A percentile compares a stretch with the other conserved stretches of the same genome.
Conservation (phyloP, 495 filamentous ascomycete species). For the Hypomontagnella monticulosa region DNA sequence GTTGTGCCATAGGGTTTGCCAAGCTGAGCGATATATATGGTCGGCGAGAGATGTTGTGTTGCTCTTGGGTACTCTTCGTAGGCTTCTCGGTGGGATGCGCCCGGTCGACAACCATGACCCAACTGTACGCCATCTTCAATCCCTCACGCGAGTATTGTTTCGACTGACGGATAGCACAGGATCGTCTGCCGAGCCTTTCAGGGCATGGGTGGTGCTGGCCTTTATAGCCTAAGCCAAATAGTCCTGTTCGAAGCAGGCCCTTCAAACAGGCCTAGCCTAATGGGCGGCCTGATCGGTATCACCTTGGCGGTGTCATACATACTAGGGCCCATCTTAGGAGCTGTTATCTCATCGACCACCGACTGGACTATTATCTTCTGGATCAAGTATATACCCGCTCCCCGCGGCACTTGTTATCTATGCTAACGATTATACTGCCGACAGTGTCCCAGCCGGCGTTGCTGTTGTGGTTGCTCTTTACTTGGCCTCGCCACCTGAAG, state of each 20-base stretch:
- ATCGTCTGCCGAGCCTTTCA: conserved; percentile 69
- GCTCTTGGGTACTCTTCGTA: conserved; percentile 62
- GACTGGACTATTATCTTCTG: conserved; percentile 77
- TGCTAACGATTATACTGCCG: conserved; percentile 17
- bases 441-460: conserved; percentile 65
- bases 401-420: neutral
- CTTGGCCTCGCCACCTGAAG: conserved; percentile 56
- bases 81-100: conserved; percentile 68
- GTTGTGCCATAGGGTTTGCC: conserved; percentile 67
- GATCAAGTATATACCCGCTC: conserved; percentile 65
- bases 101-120: conserved; percentile 57
- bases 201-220: conserved; percentile 68
- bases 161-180: conserved; percentile 43
- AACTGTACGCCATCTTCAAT: conserved; percentile 57
- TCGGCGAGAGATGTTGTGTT: conserved; percentile 58
- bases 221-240: conserved; percentile 66
- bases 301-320: conserved; percentile 58
- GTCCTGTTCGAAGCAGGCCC: conserved; percentile 65
- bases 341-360: conserved; percentile 68
- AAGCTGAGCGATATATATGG: conserved; percentile 70
- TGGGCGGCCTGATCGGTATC: conserved; percentile 55
- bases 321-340: conserved; percentile 74
- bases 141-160: neutral
- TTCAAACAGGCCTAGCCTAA: conserved; percentile 54
- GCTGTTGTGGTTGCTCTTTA: conserved; percentile 66